Percentiles rank a stretch among this genome's conserved stretches.
These are phyloP conservation scores for Flaveria ramosissima DNA, from an alignment of 129 eudicot species.

Conservation along the genomic window DNA sequence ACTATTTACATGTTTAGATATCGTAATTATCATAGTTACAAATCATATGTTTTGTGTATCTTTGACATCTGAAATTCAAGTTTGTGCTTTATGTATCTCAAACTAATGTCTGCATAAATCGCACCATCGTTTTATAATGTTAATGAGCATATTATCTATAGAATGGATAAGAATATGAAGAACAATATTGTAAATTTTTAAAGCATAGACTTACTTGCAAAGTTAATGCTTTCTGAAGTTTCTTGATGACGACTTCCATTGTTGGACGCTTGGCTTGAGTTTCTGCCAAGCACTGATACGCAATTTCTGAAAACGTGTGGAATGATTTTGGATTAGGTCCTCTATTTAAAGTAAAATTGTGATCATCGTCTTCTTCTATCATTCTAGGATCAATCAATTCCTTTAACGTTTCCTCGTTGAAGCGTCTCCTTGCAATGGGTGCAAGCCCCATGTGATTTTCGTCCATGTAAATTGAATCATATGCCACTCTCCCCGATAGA, in stretches of 20 bases:
- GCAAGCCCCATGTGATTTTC: conserved; percentile 11
- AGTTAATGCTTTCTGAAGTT: conserved; percentile 2
- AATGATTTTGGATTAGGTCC: conserved; percentile 8
- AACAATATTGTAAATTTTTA: neutral
- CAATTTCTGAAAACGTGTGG: neutral
- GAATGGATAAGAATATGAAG: neutral
- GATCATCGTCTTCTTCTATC: conserved; percentile 6
- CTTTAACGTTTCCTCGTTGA: neutral
- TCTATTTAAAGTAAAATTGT: conserved; percentile 1
- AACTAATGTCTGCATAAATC: neutral
- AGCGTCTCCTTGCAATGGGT: conserved; percentile 15
- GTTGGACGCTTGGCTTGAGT: conserved; percentile 19
- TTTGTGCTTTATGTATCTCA: neutral
- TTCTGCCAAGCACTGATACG: conserved; percentile 11
- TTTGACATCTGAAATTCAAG: neutral
- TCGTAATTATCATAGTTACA: too few relatives aligned
- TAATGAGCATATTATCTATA: neutral
- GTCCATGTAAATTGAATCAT: neutral
- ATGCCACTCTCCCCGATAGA: conserved; percentile 2
- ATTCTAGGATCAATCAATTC: conserved; percentile 9
- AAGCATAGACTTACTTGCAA: conserved; percentile 10
- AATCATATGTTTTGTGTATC: too few relatives aligned
- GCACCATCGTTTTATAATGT: neutral
- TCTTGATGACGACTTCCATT: conserved; percentile 1
- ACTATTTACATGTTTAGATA: too few relatives aligned